Evolutionary conservation across 176 grass and related monocot species (phyloP).

Genomic region (Triticum monococcum): DNA sequence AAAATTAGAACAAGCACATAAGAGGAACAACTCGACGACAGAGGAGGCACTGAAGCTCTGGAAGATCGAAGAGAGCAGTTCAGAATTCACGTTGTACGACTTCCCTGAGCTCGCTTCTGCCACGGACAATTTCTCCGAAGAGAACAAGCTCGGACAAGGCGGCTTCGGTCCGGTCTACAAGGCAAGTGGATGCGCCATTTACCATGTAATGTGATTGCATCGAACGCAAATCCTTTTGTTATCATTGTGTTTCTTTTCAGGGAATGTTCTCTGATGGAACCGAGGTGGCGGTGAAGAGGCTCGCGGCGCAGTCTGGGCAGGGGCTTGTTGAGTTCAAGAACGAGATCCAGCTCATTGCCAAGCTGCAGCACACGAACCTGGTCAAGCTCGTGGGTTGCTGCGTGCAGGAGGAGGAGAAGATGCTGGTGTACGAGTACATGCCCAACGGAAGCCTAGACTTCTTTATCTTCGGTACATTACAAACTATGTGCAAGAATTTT

Average conservation of each 20-base stretch:
- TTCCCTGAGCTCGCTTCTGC: constrained; percentile 37
- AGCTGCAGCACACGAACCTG: constrained; percentile 68
- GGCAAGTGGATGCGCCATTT: constrained; percentile 7
- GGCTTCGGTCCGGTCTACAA: constrained; percentile 65
- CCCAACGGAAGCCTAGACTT: constrained; percentile 71
- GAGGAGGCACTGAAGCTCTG: constrained; percentile 51
- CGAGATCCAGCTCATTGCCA: constrained; percentile 63
- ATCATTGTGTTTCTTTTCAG: neutral
- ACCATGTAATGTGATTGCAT: neutral
- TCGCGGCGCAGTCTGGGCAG: constrained; percentile 36
- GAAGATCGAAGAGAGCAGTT: constrained; percentile 50
- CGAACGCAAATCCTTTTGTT: neutral
- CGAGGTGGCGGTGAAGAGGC: constrained; percentile 57
- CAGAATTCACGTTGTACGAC: constrained; percentile 48
- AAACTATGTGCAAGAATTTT: neutral
- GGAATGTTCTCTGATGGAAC: constrained; percentile 27
- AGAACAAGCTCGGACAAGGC: constrained; percentile 49
- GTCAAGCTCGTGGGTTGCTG: constrained; percentile 53
- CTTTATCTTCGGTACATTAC: constrained; percentile 38
- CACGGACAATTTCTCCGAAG: constrained; percentile 34
- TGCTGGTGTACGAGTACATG: constrained; percentile 96
- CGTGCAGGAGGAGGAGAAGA: constrained; percentile 61
- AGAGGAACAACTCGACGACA: constrained; percentile 29
- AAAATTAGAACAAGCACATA: neutral
- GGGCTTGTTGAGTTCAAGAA: constrained; percentile 60